A percentile compares a stretch with the other conserved stretches of the same genome.
Conservation (phyloP, 257 asterid species). For the Fraxinus americana region DNA sequence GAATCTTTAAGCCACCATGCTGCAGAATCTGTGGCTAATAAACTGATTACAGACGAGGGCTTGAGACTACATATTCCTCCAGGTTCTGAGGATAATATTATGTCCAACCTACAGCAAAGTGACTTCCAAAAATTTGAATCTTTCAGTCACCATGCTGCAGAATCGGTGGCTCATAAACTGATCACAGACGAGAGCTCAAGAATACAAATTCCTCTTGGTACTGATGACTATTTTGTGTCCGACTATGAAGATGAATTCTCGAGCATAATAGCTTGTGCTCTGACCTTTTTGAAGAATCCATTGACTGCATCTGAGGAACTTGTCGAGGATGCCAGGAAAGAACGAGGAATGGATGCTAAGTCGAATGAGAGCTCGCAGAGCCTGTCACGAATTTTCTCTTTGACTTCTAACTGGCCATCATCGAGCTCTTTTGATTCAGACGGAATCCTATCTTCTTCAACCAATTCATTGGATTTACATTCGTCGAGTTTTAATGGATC, state of each 20-base stretch:
- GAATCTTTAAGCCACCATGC: slow-evolving; percentile 53
- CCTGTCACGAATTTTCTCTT: slow-evolving; percentile 52
- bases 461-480: slow-evolving; percentile 46
- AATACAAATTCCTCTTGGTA: slow-evolving; percentile 80
- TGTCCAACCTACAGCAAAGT: slow-evolving; percentile 47
- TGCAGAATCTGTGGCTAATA: slow-evolving; percentile 50
- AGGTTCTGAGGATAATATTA: slow-evolving; percentile 56
- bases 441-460: slow-evolving; percentile 45
- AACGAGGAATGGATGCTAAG: slow-evolving; percentile 17
- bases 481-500: slow-evolving; percentile 68
- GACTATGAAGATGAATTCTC: slow-evolving; percentile 92
- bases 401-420: slow-evolving; percentile 63
- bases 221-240: slow-evolving; percentile 60
- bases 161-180: slow-evolving; percentile 52
- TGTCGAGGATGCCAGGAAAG: slow-evolving; percentile 28
- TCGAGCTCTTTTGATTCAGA: slow-evolving; percentile 63
- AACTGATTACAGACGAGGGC: slow-evolving; percentile 63
- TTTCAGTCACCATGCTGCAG: slow-evolving; percentile 47
- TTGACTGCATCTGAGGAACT: slow-evolving; percentile 33
- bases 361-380: slow-evolving; percentile 46
- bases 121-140: slow-evolving; percentile 53
- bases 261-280: slow-evolving; percentile 93
- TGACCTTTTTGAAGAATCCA: slow-evolving; percentile 64
- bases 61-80: slow-evolving; percentile 79
- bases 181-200: slow-evolving; percentile 70